Evolutionary conservation across 495 filamentous ascomycete species (phyloP), one percentile per base, ranked within the genome.

Genomic region (Aspergillus baeticus): DNA sequence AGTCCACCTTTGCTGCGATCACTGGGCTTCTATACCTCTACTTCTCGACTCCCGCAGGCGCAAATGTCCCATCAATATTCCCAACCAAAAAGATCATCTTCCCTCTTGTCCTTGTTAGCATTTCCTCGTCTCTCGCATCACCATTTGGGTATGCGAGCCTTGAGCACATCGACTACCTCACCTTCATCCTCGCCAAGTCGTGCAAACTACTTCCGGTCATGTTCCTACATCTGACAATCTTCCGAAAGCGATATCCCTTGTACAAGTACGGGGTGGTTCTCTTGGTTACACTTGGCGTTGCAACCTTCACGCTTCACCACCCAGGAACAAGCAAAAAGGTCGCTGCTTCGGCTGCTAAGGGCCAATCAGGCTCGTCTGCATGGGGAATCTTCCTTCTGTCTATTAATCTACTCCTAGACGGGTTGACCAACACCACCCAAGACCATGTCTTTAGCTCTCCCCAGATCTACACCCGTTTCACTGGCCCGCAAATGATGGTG

Each of bases 161-260:
- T 41, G 82, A 86, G 35, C 93, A 98, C 71, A 93, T 98, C 76
- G 94, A 98, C 81, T 98, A 98, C 80, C 88, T 98, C 67, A 98
- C 94, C 18, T 98, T 92, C 77, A 93, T 97, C 70, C 90, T 98
- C 21, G 95, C 94, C 60, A 98, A 98, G 70, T 89, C 85, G 47
- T 98, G 94, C 87, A 98, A 98, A 72, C 82, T 98, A 15, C 86
- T 98, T 10, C 94, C 94, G 3, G 93, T 98, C 61, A 98, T 98
- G 94, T 86, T 92, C 64, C 82, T 98, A 42, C 93, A 98, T 72
- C 78, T 98, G 65, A 92, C 92, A 15, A 72, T 98, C 23, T 98
- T 97, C 80, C 87, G 88, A 36, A 89, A 88, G 64, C 77, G 84
- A 34, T 98, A 96, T 70, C 94, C 95, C 10, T 74, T 97, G 31